These are phyloP conservation scores for Neopestalotiopsis sp. DNA, from an alignment of 2,329 filamentous ascomycete species.

Conservation along the genomic window DNA sequence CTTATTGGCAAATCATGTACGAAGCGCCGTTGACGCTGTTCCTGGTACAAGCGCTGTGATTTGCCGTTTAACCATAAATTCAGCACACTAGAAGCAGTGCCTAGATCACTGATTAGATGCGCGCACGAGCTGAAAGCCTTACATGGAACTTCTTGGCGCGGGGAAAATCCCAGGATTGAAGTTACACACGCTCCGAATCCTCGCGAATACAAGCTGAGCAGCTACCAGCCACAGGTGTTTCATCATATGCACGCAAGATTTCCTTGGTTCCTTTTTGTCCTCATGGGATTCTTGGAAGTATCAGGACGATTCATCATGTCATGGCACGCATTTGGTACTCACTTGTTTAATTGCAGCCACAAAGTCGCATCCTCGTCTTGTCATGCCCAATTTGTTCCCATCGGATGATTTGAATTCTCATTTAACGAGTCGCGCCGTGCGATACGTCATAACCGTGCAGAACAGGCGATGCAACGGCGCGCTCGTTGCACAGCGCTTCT, in stretches of 20 bases:
- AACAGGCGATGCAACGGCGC: not conserved
- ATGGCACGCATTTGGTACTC: not conserved
- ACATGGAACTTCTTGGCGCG: not conserved
- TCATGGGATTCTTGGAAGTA: not conserved
- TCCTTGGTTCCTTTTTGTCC: not conserved
- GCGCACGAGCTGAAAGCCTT: not conserved
- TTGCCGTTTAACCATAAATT: no score
- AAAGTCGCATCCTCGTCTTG: not conserved
- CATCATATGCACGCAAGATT: not conserved
- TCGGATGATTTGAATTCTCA: not conserved
- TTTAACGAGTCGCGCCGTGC: not conserved
- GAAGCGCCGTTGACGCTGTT: not conserved
- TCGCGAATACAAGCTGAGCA: not conserved
- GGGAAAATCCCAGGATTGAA: not conserved
- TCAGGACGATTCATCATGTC: not conserved
- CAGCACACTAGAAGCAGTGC: no score
- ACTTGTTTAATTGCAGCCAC: not conserved
- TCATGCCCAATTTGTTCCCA: not conserved
- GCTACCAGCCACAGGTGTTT: not conserved
- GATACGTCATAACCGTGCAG: not conserved
- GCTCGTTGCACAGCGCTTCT: not conserved
- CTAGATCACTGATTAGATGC: not conserved
- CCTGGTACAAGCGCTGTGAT: not conserved
- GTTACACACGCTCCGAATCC: not conserved
- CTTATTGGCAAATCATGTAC: not conserved